Evolutionary conservation across 257 asterid species (phyloP).

Genomic region (Solanum habrochaites): DNA sequence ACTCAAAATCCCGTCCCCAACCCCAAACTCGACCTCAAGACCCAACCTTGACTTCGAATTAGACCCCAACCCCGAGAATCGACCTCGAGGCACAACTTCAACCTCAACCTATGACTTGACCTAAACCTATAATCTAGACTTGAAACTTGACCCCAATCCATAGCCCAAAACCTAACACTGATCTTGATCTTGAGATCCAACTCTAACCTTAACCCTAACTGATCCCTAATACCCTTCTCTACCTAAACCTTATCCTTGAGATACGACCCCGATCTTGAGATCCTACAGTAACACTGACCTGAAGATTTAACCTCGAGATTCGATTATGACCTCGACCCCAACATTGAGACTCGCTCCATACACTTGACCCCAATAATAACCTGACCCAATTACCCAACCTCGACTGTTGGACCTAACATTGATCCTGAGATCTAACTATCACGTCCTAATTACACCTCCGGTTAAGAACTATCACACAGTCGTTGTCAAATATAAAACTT

Average conservation of each 20-base stretch:
- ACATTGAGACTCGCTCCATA: neutral
- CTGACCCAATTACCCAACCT: neutral
- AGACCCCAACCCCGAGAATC: neutral
- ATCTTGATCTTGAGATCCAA: neutral
- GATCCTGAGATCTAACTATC: neutral
- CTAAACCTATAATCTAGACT: neutral
- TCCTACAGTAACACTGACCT: neutral
- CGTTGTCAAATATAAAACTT: too few species aligned
- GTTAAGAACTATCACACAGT: neutral
- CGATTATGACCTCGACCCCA: neutral
- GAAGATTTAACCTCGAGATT: too few species aligned
- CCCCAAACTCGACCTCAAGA: neutral
- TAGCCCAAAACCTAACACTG: neutral
- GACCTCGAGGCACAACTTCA: neutral
- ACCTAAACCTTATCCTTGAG: neutral
- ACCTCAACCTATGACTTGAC: neutral
- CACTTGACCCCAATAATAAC: neutral
- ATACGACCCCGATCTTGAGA: neutral
- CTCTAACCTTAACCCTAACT: neutral
- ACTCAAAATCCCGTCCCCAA: neutral
- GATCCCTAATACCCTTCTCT: neutral
- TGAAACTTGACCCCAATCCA: neutral
- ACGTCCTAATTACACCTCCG: neutral
- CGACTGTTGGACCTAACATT: neutral
- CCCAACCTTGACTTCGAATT: neutral